Conservation (phyloP, 768 basidiomycete genomes). For the Suillus fuscotomentosus region DNA sequence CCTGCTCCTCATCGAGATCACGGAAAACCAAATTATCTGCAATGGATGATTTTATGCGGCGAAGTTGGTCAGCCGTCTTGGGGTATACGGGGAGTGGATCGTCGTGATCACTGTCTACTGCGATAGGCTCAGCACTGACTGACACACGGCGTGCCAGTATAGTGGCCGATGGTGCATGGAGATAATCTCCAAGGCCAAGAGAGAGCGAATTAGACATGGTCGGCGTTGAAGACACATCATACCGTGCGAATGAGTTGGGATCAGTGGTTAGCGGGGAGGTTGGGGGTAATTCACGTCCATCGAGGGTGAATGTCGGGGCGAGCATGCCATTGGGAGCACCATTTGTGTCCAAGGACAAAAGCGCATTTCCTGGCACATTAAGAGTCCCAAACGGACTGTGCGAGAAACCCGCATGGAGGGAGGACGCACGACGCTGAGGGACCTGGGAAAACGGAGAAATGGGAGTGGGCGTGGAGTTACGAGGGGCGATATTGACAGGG, state of each 20-base stretch:
- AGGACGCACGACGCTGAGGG: conserved; percentile 51
- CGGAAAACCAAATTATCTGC: conserved; percentile 91
- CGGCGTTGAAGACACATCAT: conserved; percentile 44
- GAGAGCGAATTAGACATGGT: conserved; percentile 41
- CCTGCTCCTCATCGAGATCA: conserved; percentile 95
- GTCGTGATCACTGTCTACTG: conserved; percentile 65
- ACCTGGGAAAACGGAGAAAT: conserved; percentile 59
- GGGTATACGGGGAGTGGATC: conserved; percentile 72
- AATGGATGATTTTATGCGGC: conserved; percentile 85
- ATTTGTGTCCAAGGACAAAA: conserved; percentile 51
- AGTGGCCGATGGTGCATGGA: conserved; percentile 72
- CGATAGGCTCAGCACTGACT: conserved; percentile 94
- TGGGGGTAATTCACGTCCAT: conserved; percentile 58
- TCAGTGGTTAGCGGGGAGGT: conserved; percentile 56
- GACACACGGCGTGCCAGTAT: conserved; percentile 90
- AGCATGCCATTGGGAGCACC: conserved; percentile 25
- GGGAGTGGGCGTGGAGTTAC: conserved; percentile 35
- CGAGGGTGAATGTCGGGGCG: conserved; percentile 59
- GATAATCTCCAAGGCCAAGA: conserved; percentile 55
- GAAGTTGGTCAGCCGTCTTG: conserved; percentile 82
- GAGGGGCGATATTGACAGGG: conserved; percentile 34
- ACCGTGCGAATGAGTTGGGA: conserved; percentile 49
- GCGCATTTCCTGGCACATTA: conserved; percentile 79
- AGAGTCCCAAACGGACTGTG: conserved; percentile 76
- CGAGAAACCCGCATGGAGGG: conserved; percentile 48